phyloP scores from a whole-genome alignment of 139 green algal species.

The Coccomyxa sp. region DNA sequence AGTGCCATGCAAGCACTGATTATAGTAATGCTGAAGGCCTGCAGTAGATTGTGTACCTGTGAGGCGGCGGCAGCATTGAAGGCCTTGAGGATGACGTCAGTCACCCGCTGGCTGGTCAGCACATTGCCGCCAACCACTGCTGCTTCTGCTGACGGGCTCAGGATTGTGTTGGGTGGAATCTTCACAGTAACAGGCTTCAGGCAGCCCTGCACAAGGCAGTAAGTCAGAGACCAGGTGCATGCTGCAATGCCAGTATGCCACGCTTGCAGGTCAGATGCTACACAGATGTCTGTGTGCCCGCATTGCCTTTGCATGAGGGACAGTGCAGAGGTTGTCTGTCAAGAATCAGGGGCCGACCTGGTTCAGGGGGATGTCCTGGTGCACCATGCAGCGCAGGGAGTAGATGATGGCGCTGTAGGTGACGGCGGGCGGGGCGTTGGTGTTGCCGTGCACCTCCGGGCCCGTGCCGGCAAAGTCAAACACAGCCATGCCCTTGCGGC shows the following conservation, averaged over 20 bases:
- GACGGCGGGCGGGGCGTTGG: conserved; percentile 91
- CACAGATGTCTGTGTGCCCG: too few species aligned
- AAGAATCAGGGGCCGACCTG: conserved; percentile 43
- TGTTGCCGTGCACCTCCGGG: conserved; percentile 90
- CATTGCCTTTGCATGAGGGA: too few species aligned
- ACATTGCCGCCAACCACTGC: conserved; percentile 97
- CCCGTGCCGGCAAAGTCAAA: conserved; percentile 90
- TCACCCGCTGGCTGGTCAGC: conserved; percentile 95
- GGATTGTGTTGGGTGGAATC: conserved; percentile 55
- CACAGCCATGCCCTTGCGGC: conserved; percentile 48
- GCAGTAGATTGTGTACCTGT: conserved; percentile 46
- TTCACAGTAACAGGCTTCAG: conserved; percentile 67
- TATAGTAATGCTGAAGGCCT: too few species aligned
- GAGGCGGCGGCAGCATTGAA: conserved; percentile 84
- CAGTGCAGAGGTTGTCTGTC: too few species aligned
- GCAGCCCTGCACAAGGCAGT: conserved; percentile 47
- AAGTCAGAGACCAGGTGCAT: too few species aligned
- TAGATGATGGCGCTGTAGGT: conserved; percentile 94
- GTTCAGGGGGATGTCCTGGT: conserved; percentile 88
- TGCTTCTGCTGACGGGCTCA: conserved; percentile 45
- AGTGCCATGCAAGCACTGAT: too few species aligned
- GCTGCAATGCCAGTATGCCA: too few species aligned
- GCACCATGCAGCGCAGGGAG: conserved; percentile 85
- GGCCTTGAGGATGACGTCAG: conserved; percentile 91
- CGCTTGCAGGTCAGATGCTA: too few species aligned